phyloP scores from a whole-genome alignment of 106 monocot genomes.

The Apostasia ramifera region DNA sequence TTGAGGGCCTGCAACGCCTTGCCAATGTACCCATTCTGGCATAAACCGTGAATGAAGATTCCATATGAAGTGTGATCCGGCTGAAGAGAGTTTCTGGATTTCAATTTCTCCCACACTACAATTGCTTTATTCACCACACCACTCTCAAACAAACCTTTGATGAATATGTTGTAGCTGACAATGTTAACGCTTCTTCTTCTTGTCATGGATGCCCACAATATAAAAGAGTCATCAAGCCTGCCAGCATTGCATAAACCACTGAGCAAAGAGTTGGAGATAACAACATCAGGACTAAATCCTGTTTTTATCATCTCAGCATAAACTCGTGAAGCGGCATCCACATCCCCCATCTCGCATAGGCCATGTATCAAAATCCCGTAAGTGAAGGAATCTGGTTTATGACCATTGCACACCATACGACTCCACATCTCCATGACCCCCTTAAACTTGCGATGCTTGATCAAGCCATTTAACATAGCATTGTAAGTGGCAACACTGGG shows the following conservation, averaged over 20 bases:
- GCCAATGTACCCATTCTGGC: constrained; percentile 51
- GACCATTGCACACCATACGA: constrained; percentile 33
- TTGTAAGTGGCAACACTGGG: constrained; percentile 76
- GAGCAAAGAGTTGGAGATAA: constrained; percentile 64
- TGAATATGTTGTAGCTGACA: constrained; percentile 70
- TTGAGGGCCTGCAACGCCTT: constrained; percentile 61
- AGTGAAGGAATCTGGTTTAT: constrained; percentile 50
- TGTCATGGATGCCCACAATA: constrained; percentile 49
- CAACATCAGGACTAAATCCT: constrained; percentile 52
- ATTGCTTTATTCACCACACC: constrained; percentile 42
- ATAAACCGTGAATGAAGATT: constrained; percentile 74
- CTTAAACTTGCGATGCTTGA: constrained; percentile 53
- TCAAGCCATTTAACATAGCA: constrained; percentile 66
- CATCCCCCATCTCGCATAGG: constrained; percentile 48
- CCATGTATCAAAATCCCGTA: constrained; percentile 70
- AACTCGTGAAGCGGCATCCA: constrained; percentile 44
- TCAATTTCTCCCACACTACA: constrained; percentile 42
- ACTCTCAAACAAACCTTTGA: constrained; percentile 68
- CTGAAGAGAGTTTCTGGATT: constrained; percentile 18
- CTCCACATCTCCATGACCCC: constrained; percentile 22
- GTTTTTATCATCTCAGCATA: constrained; percentile 53
- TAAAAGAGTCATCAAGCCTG: constrained; percentile 40
- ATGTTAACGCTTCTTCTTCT: constrained; percentile 16
- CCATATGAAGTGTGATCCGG: constrained; percentile 55
- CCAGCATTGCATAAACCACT: constrained; percentile 45